Base-by-base conservation (phyloP, 2,329 filamentous ascomycete species). In the Blumeria hordei region DNA sequence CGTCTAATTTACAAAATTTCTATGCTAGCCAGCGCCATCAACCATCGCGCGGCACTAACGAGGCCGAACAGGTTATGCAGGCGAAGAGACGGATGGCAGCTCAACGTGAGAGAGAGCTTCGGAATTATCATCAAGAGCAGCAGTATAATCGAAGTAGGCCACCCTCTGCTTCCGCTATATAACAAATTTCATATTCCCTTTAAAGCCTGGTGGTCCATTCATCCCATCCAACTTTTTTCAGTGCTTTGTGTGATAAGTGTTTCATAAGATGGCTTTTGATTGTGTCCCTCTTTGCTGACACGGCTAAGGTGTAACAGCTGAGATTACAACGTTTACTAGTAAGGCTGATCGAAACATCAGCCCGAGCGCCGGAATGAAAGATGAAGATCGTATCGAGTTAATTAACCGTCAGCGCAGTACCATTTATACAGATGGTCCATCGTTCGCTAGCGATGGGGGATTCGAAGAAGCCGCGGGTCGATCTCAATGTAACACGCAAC, bases 61-160 rank as follows among this genome's bases (percentile, higher is more conserved):
- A 96, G 74, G 86, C 88, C 69, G 92, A 96, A 73, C 88, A 95
- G 73, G 87, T 95, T 80, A 86, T 94, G 77, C 92, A 96, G 80
- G 88, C 88, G 65, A 96, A 96, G 78, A 87, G 92, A 74, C 85
- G 90, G 75, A 93, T 96, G 86, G 92, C 92, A 66, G 92, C 92
- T 69, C 92, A 96, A 74, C 86, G 92, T 71, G 92, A 98, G 76
- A 85, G 90, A 71, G 92, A 98, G 75, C 82, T 98, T 70, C 87
- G 92, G 71, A 98, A 96, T 73, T 94, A 96, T 73, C 92, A 98
- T 74, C 93, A 95, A 73, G 92, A 98, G 79, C 92, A 98, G 79
- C 92, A 98, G 80, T 96, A 94, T 74, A 94, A 96, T 76, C 83
- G 90, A 86, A 95, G 92, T 96, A 86, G 80, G 84, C 80, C 80